phyloP scores from a whole-genome alignment of 2,329 filamentous ascomycete genomes.

The Rutstroemia sp. region DNA sequence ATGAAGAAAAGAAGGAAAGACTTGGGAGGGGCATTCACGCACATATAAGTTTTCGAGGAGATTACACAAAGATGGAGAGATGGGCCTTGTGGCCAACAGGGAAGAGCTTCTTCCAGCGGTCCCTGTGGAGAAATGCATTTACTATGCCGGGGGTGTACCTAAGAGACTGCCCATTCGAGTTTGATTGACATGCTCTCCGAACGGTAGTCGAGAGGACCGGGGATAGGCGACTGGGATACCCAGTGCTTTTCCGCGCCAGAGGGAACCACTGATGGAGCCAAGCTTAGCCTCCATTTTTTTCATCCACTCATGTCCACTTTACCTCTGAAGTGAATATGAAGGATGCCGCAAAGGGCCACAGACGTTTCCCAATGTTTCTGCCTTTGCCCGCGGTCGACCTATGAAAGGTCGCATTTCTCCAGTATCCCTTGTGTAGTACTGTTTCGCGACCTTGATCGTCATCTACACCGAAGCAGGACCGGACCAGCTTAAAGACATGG shows the following conservation, averaged over 20 bases:
- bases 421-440: not conserved
- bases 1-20: constrained; percentile 16
- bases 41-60: constrained; percentile 18
- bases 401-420: not conserved
- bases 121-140: constrained; percentile 2
- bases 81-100: not conserved
- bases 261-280: not conserved
- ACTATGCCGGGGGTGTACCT: not conserved
- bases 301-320: not conserved
- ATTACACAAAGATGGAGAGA: constrained; percentile 12
- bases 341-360: not conserved
- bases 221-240: not conserved
- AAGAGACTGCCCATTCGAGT: not conserved
- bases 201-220: not conserved
- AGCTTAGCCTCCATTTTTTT: not conserved
- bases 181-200: constrained; percentile 1
- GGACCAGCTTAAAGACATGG: constrained; percentile 3
- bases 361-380: not conserved
- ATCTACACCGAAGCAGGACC: constrained; percentile 6
- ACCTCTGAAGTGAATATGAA: not conserved
- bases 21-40: constrained; percentile 5
- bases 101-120: constrained; percentile 6
- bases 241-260: not conserved
- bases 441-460: constrained; percentile 3
- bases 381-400: not conserved